Evolutionary conservation across 2,329 filamentous ascomycete species (phyloP).

Genomic region (Gyromitra esculenta): DNA sequence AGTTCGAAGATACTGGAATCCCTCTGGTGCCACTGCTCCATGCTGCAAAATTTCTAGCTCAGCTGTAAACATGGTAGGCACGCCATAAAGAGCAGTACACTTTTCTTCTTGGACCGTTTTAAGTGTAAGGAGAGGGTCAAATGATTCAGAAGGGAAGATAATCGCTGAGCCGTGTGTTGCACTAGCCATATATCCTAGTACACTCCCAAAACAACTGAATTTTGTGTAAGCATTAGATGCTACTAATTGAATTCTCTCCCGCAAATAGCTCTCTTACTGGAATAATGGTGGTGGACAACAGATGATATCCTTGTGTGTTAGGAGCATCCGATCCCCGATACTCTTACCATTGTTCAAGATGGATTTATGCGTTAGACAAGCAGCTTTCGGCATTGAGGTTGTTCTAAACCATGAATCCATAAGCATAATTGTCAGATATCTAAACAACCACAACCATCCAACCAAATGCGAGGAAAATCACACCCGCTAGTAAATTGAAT

Average conservation of each 20-base stretch:
- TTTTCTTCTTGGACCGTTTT: slow-evolving; percentile 70
- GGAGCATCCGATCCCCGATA: slow-evolving; percentile 84
- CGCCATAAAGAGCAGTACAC: slow-evolving; percentile 66
- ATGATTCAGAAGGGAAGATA: slow-evolving; percentile 85
- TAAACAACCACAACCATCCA: background rate
- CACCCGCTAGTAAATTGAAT: slow-evolving; percentile 82
- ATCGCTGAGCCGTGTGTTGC: slow-evolving; percentile 80
- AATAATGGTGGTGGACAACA: slow-evolving; percentile 86
- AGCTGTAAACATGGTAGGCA: slow-evolving; percentile 93
- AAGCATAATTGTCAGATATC: background rate
- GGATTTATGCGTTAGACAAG: slow-evolving; percentile 83
- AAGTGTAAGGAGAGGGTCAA: slow-evolving; percentile 79
- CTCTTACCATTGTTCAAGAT: slow-evolving; percentile 92
- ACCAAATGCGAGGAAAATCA: slow-evolving; percentile 6
- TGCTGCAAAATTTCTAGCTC: slow-evolving; percentile 79
- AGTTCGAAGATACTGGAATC: slow-evolving; percentile 77
- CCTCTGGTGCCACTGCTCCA: slow-evolving; percentile 63
- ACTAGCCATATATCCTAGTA: slow-evolving; percentile 95
- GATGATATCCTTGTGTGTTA: slow-evolving; percentile 77
- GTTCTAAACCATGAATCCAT: slow-evolving; percentile 73
- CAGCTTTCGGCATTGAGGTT: slow-evolving; percentile 88
- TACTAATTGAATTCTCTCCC: background rate
- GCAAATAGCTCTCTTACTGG: slow-evolving; percentile 66
- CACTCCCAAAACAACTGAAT: slow-evolving; percentile 79
- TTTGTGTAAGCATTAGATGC: slow-evolving; percentile 60